Conservation (phyloP, 306 rosid genomes). For the Luffa aegyptiaca region DNA sequence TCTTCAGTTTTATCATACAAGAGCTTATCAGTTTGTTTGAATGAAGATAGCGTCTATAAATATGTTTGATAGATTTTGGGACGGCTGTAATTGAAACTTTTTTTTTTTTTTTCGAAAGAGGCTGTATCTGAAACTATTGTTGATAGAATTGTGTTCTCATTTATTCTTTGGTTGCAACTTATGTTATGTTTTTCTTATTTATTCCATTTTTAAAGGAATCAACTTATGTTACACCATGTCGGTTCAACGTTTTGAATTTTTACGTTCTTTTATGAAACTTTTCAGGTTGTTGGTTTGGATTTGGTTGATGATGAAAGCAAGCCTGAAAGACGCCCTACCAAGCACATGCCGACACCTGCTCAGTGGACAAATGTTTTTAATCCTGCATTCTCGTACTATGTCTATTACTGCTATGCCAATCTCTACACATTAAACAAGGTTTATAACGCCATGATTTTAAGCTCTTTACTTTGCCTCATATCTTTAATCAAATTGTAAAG, state of each 20-base stretch:
- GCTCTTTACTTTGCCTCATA: background rate
- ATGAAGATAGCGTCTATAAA: background rate
- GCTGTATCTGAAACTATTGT: background rate
- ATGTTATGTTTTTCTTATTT: background rate
- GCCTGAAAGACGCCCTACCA: slow-evolving; percentile 97
- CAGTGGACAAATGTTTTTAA: slow-evolving; percentile 95
- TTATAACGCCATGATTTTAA: background rate
- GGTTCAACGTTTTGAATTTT: background rate
- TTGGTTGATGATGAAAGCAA: slow-evolving; percentile 95
- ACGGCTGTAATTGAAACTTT: background rate
- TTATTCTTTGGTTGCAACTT: background rate
- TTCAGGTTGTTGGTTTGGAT: slow-evolving; percentile 88
- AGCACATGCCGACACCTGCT: slow-evolving; percentile 97
- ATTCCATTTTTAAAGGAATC: background rate
- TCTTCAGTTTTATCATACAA: background rate
- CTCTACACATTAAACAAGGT: slow-evolving; percentile 93
- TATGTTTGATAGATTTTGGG: background rate
- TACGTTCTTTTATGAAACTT: background rate
- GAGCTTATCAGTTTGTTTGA: background rate
- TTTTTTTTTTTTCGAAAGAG: no score
- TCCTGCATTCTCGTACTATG: slow-evolving; percentile 93
- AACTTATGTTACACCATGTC: background rate
- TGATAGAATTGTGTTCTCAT: background rate
- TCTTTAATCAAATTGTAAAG: background rate
- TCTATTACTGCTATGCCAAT: slow-evolving; percentile 93